Percentiles rank a stretch among this genome's conserved stretches.
Conservation (phyloP, 257 asterid genomes). For the Petrea volubilis region DNA sequence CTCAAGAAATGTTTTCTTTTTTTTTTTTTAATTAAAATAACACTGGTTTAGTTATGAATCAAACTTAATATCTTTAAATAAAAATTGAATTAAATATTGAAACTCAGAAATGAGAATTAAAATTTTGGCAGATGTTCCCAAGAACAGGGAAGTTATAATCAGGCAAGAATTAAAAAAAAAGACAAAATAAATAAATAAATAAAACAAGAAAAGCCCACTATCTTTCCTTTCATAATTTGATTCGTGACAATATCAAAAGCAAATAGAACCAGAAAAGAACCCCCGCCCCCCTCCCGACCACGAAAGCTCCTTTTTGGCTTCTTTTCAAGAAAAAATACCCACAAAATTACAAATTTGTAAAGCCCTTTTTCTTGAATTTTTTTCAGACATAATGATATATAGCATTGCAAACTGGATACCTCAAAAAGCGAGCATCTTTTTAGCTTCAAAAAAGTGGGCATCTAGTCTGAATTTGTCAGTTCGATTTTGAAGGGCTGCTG, state of each 20-base stretch:
- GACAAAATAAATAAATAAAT: background rate
- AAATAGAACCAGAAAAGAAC: too few species aligned
- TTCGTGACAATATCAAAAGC: constrained; percentile 1
- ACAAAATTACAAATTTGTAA: constrained; percentile 16
- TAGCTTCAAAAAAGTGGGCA: background rate
- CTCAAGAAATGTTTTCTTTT: too few species aligned
- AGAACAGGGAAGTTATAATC: background rate
- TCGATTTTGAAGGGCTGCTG: background rate
- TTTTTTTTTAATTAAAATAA: too few species aligned
- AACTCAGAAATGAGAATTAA: background rate
- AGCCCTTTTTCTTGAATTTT: background rate
- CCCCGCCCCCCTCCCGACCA: background rate
- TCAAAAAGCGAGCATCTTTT: constrained; percentile 8
- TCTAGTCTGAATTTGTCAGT: background rate
- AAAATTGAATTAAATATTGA: background rate
- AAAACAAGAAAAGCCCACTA: background rate
- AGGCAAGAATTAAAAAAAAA: background rate
- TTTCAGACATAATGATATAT: background rate
- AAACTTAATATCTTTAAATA: too few species aligned
- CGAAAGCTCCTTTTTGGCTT: background rate
- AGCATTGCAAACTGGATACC: background rate
- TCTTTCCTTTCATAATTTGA: constrained; percentile 16
- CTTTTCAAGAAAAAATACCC: constrained; percentile 1
- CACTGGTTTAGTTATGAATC: background rate
- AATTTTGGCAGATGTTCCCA: background rate